Evolutionary conservation across 177 flowering plant genomes (phyloP).

Genomic region (Vitis hybrid): DNA sequence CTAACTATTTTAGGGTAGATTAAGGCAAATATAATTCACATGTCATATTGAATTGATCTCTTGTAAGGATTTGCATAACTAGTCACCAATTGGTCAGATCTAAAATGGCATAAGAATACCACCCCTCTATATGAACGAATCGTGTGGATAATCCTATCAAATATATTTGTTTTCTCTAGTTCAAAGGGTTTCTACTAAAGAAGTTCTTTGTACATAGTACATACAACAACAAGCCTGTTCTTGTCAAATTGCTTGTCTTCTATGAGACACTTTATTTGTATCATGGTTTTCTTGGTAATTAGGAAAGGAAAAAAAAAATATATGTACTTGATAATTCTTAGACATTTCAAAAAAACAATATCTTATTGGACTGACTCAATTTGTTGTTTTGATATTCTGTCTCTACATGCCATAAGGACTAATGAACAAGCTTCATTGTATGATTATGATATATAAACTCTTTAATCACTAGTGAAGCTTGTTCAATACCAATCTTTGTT

Average conservation of each 20-base stretch:
- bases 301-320: not conserved
- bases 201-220: conserved; percentile 61
- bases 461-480: no score
- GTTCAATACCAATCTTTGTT: no score
- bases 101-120: not conserved
- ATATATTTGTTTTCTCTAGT: conserved; percentile 74
- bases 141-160: conserved; percentile 69
- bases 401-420: no score
- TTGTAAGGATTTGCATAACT: no score
- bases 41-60: not conserved
- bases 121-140: conserved; percentile 68
- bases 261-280: conserved; percentile 61
- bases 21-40: conserved; percentile 7
- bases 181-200: conserved; percentile 85
- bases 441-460: no score
- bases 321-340: not conserved
- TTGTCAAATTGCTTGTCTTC: conserved; percentile 66
- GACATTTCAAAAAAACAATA: not conserved
- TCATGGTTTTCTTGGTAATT: conserved; percentile 69
- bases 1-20: conserved; percentile 42
- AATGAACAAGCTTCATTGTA: no score
- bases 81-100: not conserved
- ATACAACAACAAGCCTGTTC: conserved; percentile 59
- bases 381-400: no score
- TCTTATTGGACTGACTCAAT: not conserved